phyloP scores from a whole-genome alignment of 2,329 filamentous ascomycete genomes.

The Meredithiella fracta region DNA sequence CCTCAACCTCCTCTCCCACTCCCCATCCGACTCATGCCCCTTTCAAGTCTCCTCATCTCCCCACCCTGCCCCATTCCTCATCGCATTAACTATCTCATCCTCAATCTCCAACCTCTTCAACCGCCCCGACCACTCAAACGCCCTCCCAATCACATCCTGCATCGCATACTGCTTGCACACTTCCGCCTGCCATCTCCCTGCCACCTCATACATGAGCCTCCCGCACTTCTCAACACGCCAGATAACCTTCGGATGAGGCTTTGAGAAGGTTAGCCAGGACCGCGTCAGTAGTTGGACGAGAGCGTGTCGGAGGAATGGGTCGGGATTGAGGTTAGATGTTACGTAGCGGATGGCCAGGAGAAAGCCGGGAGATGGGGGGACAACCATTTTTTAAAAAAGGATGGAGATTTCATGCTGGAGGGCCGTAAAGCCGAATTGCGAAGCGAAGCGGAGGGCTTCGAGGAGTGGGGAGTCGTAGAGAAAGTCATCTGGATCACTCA shows the following conservation, averaged over 20 bases:
- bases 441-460: neutral
- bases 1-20: neutral
- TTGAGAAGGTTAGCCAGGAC: neutral
- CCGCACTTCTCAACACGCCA: neutral
- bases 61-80: neutral
- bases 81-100: neutral
- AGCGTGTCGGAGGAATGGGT: neutral
- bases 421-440: neutral
- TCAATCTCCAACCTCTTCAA: neutral
- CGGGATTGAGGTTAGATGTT: neutral
- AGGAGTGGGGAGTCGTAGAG: neutral
- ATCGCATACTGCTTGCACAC: neutral
- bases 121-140: neutral
- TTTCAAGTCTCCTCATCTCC: neutral
- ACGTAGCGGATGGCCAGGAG: neutral
- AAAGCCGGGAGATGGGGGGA: neutral
- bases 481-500: neutral
- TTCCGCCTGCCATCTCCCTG: neutral
- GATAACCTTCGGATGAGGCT: neutral
- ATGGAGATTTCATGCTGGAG: neutral
- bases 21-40: neutral
- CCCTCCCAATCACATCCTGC: neutral
- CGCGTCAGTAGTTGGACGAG: neutral
- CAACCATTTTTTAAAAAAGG: neutral
- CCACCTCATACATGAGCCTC: neutral